These are phyloP conservation scores for Penicillium turbatum DNA, from an alignment of 495 filamentous ascomycete species.

Conservation along the genomic window DNA sequence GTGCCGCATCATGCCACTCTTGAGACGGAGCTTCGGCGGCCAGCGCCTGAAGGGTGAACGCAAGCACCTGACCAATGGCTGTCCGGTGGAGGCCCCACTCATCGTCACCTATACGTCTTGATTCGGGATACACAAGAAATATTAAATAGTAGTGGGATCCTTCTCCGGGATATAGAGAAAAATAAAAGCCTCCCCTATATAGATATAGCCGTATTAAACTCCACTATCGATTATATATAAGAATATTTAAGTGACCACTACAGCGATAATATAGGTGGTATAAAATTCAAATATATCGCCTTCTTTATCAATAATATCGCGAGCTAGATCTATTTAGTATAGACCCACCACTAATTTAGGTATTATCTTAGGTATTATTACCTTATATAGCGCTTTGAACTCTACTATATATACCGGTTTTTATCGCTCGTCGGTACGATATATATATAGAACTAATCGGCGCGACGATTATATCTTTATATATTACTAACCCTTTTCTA, in stretches of 20 bases:
- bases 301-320: conserved; percentile 28
- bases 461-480: too few relatives aligned
- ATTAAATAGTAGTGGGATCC: conserved; percentile 21
- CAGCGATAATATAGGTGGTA: conserved; percentile 31
- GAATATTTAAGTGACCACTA: conserved; percentile 45
- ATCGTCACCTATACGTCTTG: conserved; percentile 27
- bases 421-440: conserved; percentile 17
- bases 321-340: conserved; percentile 27
- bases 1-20: conserved; percentile 42
- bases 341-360: conserved; percentile 28
- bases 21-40: conserved; percentile 26
- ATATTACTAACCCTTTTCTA: conserved; percentile 20
- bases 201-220: conserved; percentile 42
- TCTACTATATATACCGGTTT: too few relatives aligned
- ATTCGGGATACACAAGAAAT: conserved; percentile 31
- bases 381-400: conserved; percentile 27
- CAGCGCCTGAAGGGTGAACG: conserved; percentile 42
- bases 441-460: conserved; percentile 25
- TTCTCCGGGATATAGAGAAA: conserved; percentile 45
- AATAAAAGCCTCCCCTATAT: conserved; percentile 43
- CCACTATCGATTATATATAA: conserved; percentile 44
- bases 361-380: conserved; percentile 26
- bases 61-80: conserved; percentile 36
- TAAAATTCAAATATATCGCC: conserved; percentile 31
- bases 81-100: conserved; percentile 34